phyloP scores from a whole-genome alignment of 306 rosid species.

The Albizia julibrissin region DNA sequence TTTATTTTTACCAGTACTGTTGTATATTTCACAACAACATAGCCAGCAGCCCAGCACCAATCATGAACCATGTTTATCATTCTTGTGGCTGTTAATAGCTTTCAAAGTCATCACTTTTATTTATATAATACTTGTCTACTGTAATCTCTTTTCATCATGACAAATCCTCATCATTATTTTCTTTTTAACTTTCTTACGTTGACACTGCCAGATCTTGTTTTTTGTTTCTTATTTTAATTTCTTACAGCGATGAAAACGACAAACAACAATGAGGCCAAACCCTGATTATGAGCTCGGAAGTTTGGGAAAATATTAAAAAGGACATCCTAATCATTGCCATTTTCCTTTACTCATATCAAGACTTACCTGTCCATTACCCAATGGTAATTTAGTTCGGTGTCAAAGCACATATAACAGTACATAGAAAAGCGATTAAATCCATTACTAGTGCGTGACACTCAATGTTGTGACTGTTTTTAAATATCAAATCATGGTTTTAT shows the following conservation, averaged over 20 bases:
- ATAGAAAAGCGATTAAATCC: neutral
- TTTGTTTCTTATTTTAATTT: neutral
- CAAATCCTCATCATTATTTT: conserved; percentile 23
- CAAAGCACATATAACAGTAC: neutral
- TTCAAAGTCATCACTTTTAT: neutral
- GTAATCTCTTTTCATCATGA: conserved; percentile 35
- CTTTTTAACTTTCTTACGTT: conserved; percentile 7
- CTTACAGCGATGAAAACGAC: conserved; percentile 19
- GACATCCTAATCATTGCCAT: neutral
- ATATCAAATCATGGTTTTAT: too few relatives aligned
- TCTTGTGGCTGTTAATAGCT: neutral
- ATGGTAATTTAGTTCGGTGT: neutral
- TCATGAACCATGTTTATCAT: neutral
- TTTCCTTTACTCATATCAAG: neutral
- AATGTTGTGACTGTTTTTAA: too few relatives aligned
- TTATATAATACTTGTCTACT: conserved; percentile 7
- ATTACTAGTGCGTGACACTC: too few relatives aligned
- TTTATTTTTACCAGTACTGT: too few relatives aligned
- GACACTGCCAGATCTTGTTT: conserved; percentile 6
- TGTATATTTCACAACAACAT: neutral
- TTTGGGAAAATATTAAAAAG: neutral
- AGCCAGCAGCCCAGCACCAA: neutral
- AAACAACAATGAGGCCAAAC: conserved; percentile 6
- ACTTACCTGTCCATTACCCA: neutral
- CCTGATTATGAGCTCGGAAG: neutral